A percentile compares a stretch with the other conserved stretches of the same genome.
Conservation (phyloP, 257 asterid genomes). For the Primulina eburnea region DNA sequence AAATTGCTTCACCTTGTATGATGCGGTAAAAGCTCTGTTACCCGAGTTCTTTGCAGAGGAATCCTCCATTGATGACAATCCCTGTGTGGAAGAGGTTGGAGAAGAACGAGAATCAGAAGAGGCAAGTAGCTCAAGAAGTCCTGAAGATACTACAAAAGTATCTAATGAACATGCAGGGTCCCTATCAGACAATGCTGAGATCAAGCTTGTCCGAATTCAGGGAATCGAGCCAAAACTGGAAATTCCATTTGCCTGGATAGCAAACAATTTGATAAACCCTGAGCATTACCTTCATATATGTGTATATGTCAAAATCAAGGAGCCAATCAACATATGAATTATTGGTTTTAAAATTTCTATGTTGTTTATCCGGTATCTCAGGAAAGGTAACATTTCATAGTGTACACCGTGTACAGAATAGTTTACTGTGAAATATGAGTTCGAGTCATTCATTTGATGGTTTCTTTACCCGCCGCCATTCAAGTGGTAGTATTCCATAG, state of each 20-base stretch:
- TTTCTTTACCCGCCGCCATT: not conserved
- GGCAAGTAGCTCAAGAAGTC: conserved; percentile 34
- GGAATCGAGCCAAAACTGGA: conserved; percentile 85
- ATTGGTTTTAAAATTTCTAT: not conserved
- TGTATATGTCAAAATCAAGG: conserved; percentile 56
- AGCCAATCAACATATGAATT: conserved; percentile 39
- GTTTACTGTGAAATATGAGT: too few relatives aligned
- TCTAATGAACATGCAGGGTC: conserved; percentile 23
- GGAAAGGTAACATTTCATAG: not conserved
- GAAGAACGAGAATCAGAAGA: conserved; percentile 45
- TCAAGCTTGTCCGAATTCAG: conserved; percentile 78
- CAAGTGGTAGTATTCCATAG: not conserved
- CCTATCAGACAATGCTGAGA: conserved; percentile 44
- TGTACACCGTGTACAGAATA: conserved; percentile 25
- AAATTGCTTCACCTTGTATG: conserved; percentile 59
- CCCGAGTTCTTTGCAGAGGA: conserved; percentile 62
- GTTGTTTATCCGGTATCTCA: conserved; percentile 15
- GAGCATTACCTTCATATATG: conserved; percentile 93
- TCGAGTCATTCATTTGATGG: not conserved
- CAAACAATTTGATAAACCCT: conserved; percentile 86
- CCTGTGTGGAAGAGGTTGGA: conserved; percentile 34
- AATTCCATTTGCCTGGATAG: conserved; percentile 93
- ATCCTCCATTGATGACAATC: conserved; percentile 22
- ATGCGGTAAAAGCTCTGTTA: conserved; percentile 63
- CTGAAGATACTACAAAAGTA: conserved; percentile 38